Evolutionary conservation across 495 filamentous ascomycete species (phyloP).

Genomic region (Penicillium odoratum): DNA sequence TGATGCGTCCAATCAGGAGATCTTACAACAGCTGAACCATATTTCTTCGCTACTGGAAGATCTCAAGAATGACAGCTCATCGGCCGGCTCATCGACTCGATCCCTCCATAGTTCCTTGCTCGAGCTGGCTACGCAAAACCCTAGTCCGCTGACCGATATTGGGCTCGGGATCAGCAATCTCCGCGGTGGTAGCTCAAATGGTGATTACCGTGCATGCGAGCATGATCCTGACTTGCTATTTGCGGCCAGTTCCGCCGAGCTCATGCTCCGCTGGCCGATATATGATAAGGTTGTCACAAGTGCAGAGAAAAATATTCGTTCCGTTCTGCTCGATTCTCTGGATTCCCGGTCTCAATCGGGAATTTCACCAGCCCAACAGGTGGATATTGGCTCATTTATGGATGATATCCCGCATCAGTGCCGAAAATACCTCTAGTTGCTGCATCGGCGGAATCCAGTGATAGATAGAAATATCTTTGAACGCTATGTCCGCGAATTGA

Average conservation of each 20-base stretch:
- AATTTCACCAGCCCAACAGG: conserved; percentile 14
- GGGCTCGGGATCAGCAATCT: conserved; percentile 14
- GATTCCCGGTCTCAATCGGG: conserved; percentile 12
- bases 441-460: conserved; percentile 26
- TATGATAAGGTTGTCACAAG: conserved; percentile 25
- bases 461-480: conserved; percentile 23
- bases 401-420: conserved; percentile 24
- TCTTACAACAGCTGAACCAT: conserved; percentile 24
- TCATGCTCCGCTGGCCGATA: conserved; percentile 32
- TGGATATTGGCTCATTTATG: conserved; percentile 15
- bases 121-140: conserved; percentile 16
- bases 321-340: conserved; percentile 28
- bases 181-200: conserved; percentile 7
- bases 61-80: conserved; percentile 21
- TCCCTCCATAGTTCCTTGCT: conserved; percentile 22
- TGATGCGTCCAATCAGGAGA: conserved; percentile 25
- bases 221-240: conserved; percentile 28
- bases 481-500: conserved; percentile 28
- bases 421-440: conserved; percentile 19
- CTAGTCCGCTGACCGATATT: conserved; percentile 18
- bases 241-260: conserved; percentile 27
- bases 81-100: conserved; percentile 17
- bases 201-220: conserved; percentile 20
- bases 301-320: conserved; percentile 26
- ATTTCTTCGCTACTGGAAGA: conserved; percentile 28